These are phyloP conservation scores for Phaseolus lunatus DNA, from an alignment of 306 rosid species.

Conservation along the genomic window DNA sequence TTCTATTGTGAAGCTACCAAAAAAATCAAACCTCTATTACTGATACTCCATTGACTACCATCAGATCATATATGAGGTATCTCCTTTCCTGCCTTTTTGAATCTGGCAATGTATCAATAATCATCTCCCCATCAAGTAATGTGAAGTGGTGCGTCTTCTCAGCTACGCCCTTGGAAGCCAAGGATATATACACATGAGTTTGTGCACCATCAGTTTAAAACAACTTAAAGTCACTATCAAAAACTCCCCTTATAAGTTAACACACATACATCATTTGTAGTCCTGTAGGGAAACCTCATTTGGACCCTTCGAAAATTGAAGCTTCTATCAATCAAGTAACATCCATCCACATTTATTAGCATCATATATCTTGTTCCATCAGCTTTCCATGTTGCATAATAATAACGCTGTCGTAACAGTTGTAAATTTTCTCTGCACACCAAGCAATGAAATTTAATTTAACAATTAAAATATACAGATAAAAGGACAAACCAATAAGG, in stretches of 20 bases:
- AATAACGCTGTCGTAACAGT: conserved; percentile 89
- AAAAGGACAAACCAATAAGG: conserved; percentile 36
- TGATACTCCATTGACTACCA: conserved; percentile 70
- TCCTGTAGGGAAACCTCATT: conserved; percentile 96
- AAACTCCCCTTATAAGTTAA: conserved; percentile 12
- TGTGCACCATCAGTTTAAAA: conserved; percentile 45
- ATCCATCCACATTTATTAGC: conserved; percentile 90
- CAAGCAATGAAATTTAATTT: conserved; percentile 35
- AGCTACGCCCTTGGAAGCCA: conserved; percentile 58
- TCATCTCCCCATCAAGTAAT: conserved; percentile 96
- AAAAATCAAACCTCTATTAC: conserved; percentile 72
- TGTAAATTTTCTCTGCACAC: conserved; percentile 84
- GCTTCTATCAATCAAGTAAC: too few relatives aligned
- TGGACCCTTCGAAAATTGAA: conserved; percentile 93
- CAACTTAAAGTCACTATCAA: conserved; percentile 29
- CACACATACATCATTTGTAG: conserved; percentile 69
- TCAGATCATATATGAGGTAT: conserved; percentile 94
- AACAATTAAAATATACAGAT: conserved; percentile 17
- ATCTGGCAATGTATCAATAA: conserved; percentile 88
- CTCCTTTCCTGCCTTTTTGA: conserved; percentile 90
- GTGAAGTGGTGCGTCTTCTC: conserved; percentile 88
- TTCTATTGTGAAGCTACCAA: conserved; percentile 4
- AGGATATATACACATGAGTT: conserved; percentile 49
- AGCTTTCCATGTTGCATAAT: conserved; percentile 99
- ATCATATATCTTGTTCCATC: conserved; percentile 98